phyloP scores from a whole-genome alignment of 805 yeast genomes.

The Wickerhamiella australiensis region DNA sequence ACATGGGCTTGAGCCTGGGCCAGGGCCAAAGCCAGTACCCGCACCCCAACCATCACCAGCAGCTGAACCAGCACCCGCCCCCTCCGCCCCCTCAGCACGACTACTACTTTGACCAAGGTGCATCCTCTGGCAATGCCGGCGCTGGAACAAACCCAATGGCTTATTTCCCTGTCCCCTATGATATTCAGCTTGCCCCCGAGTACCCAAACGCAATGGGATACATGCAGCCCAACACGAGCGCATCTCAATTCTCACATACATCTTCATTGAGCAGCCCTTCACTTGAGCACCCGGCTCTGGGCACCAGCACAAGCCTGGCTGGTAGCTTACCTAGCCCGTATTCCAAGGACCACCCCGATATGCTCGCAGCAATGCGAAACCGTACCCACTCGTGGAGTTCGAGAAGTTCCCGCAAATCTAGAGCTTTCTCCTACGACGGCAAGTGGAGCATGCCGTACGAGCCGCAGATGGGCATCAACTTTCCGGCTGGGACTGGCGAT shows the following conservation, averaged over 20 bases:
- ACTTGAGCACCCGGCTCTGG: not conserved
- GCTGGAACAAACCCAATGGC: no score
- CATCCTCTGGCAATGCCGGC: not conserved
- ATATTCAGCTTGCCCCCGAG: not conserved
- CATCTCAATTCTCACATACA: not conserved
- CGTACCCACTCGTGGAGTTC: constrained; percentile 2
- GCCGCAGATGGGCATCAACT: constrained; percentile 1
- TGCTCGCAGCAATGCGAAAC: constrained; percentile 7
- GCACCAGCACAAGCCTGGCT: not conserved
- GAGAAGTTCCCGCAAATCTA: not conserved
- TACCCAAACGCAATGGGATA: not conserved
- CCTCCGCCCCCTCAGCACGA: not conserved
- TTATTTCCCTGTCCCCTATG: not conserved
- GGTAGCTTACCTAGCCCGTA: constrained; percentile 8
- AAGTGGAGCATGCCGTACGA: not conserved
- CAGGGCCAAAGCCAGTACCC: not conserved
- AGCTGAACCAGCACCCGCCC: no score
- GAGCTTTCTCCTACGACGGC: constrained; percentile 1
- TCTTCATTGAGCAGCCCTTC: not conserved
- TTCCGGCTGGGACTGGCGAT: not conserved
- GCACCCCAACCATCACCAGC: not conserved
- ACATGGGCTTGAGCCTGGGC: no score
- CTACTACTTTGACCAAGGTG: not conserved
- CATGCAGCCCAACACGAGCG: not conserved
- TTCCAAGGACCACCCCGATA: constrained; percentile 5